Conservation (phyloP, 2,329 filamentous ascomycete genomes). For the Cucurbitaria berberidis region DNA sequence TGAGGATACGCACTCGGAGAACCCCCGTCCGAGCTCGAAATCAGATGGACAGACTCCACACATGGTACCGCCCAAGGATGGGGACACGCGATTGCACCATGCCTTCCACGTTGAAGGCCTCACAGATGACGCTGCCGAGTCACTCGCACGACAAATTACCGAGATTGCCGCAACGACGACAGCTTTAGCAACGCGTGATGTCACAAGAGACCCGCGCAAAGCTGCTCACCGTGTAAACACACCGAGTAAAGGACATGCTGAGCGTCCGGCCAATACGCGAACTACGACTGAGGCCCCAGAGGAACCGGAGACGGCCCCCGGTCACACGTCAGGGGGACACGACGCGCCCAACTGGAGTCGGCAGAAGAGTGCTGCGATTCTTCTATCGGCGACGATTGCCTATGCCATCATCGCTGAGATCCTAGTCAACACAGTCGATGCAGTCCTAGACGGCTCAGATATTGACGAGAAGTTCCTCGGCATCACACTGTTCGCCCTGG, state of each 20-base stretch:
- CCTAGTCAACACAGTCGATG: conserved; percentile 93
- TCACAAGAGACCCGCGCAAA: conserved; percentile 61
- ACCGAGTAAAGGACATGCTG: conserved; percentile 43
- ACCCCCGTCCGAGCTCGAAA: conserved; percentile 28
- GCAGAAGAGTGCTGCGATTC: conserved; percentile 85
- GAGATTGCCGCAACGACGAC: conserved; percentile 94
- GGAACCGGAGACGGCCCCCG: conserved; percentile 51
- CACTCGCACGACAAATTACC: conserved; percentile 82
- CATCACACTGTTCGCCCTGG: conserved; percentile 93
- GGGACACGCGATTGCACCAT: conserved; percentile 48
- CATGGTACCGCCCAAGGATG: conserved; percentile 45
- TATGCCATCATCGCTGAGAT: conserved; percentile 99
- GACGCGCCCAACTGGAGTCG: conserved; percentile 99
- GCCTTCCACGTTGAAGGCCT: conserved; percentile 67
- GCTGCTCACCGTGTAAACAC: conserved; percentile 52
- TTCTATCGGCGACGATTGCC: conserved; percentile 85
- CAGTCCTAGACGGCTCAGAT: conserved; percentile 86
- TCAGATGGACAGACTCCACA: conserved; percentile 42
- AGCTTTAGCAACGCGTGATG: conserved; percentile 83
- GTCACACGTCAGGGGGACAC: conserved; percentile 67
- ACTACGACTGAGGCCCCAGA: conserved; percentile 56
- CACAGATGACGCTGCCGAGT: conserved; percentile 80
- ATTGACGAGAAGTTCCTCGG: conserved; percentile 98
- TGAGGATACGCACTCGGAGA: conserved; percentile 57
- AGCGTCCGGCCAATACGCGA: conserved; percentile 48